Base-by-base conservation (phyloP, 495 filamentous ascomycete genomes). In the Penicillium paxilli region DNA sequence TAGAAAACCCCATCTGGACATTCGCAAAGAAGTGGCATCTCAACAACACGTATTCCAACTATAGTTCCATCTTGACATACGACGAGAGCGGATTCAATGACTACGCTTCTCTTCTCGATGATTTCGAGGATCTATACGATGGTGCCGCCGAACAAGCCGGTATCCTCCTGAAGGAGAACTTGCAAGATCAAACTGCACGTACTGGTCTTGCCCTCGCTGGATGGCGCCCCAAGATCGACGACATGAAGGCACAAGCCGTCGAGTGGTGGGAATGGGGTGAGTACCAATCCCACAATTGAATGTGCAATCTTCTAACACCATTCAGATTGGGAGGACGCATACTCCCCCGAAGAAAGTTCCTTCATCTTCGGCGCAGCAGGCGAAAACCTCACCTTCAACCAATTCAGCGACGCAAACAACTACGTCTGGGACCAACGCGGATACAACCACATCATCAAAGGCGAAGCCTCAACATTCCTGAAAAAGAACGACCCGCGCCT, bases 401-500 rank as follows among this genome's bases (percentile, higher is more conserved):
- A 75, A 46, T 80, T 70, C 51, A 77, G 74, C 17, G 78, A 83
- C 9, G 77, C 75, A 25, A 89, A 90, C 62, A 85, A 89, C 65
- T 86, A 81, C 52, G 85, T 88, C 21, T 71, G 75, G 52, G 88
- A 91, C 63, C 79, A 80, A 32, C 76, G 83, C 3, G 88, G 88
- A n/a, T 91, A 83, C 69, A 87, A 82, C 61, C 61, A 73, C 32
- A 81, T 84, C 38, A 78, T 91, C 45, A 69, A 80, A 19, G 74
- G 78, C 25, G 80, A 88, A 55, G 87, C 86, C n/a, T 72, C 73
- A 4, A 83, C 80, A 1, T 87, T 88, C 62, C 74, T 90, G 6
- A 59, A 59, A 9, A 56, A 69, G 3, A 74, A 84, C 23, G 86
- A 89, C 62, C 62, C 79, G 1, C 76, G 85, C 8, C 72, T 90